Evolutionary conservation across 1,284 basidiomycete genomes (phyloP).

Genomic region (Athelia psychrophila): DNA sequence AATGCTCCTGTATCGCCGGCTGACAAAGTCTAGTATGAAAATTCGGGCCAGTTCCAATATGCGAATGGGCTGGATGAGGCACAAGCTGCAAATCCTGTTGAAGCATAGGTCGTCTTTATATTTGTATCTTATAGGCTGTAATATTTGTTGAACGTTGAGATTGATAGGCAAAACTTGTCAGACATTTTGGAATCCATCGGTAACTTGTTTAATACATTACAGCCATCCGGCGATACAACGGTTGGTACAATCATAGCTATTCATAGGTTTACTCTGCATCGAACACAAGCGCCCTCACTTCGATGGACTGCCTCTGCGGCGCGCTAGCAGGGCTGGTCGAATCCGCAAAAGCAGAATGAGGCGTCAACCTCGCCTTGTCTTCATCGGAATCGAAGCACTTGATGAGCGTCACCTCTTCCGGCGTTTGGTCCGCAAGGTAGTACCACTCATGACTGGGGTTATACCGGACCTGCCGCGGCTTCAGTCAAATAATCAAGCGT

Average conservation of each 20-base stretch:
- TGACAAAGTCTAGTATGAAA: constrained; percentile 70
- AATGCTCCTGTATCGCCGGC: too few species aligned
- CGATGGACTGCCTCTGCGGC: constrained; percentile 40
- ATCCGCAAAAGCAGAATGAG: constrained; percentile 42
- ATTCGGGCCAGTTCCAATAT: constrained; percentile 86
- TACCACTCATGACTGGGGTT: constrained; percentile 43
- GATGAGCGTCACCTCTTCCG: constrained; percentile 45
- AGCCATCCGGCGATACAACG: too few species aligned
- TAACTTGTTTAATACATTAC: background rate
- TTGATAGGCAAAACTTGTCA: background rate
- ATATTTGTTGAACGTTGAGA: too few species aligned
- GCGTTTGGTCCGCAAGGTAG: constrained; percentile 43
- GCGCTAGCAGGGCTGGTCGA: constrained; percentile 33
- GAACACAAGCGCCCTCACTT: constrained; percentile 39
- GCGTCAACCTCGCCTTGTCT: constrained; percentile 19
- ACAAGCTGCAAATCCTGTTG: background rate
- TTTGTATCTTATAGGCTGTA: too few species aligned
- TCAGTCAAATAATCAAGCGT: background rate
- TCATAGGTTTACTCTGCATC: background rate
- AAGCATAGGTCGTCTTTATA: background rate
- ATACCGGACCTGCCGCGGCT: constrained; percentile 15
- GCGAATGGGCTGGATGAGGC: constrained; percentile 1
- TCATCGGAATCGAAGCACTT: constrained; percentile 32
- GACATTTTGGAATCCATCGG: background rate
- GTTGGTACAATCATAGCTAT: too few species aligned